Evolutionary conservation across 768 basidiomycete species (phyloP), one percentile per base, ranked within the genome.

Genomic region (Mycena vitilis): DNA sequence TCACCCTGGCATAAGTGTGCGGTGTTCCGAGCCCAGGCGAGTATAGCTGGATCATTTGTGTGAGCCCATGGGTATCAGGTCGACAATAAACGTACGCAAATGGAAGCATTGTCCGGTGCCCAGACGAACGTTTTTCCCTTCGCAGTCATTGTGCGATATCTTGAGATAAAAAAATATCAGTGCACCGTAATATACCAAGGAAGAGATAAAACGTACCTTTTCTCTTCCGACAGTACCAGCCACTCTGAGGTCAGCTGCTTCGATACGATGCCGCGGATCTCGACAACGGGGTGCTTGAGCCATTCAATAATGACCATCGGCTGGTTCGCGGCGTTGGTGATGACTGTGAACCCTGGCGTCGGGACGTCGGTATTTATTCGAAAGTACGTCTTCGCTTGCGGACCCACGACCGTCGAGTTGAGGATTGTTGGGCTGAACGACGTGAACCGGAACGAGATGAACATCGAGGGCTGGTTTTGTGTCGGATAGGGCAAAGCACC

Each of bases 271-370:
- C 78, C 78, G 18, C 76, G 78, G 23, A 81, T 78, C 63, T 86
- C 83, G 51, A 88, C 70, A 2, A 76, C 63, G 6, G 78, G 76
- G 56, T 70, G 70, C 10, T 65, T 58, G 73, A 78, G 42, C 86
- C 87, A 87, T 55, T 83, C 81, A 51, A 88, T 75, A 63, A 82
- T 74, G 2, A 81, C 84, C 44, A 82, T 71, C 30, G 75, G 78
- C 16, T 78, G 75, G 44, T 81, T 81, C 25, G 45, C 54, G 20
- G 77, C 69, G 59, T 83, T 79, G 40, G 80, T 79, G 61, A 85
- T 75, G 16, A 83, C 70, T 11, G 85, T 86, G 63, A 77, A 77
- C 4, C 76, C 78, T 7, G 78, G 79, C 10, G 75, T 74, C 22
- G 76, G 75, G 20, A 78, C 49, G 65, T 79, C 78, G n/a, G 82